Percentiles rank a stretch among this genome's conserved stretches.
Conservation (phyloP, 148 eudicot genomes). For the Polygonum aviculare region DNA sequence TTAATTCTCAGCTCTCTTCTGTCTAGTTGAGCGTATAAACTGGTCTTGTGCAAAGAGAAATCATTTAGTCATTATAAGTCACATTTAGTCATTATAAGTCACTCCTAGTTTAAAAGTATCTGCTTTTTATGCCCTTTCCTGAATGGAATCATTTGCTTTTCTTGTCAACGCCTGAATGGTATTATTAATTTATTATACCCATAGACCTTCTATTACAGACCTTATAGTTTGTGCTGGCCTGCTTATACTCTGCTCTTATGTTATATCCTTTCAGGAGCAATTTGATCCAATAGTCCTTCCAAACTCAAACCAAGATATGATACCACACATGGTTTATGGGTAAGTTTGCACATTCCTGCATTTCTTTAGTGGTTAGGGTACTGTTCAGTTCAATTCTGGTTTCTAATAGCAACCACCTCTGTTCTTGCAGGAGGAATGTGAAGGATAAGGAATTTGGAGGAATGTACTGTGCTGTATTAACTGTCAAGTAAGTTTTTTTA, state of each 20-base stretch:
- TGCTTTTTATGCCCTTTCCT: background rate
- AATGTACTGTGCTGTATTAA: constrained; percentile 70
- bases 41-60: background rate
- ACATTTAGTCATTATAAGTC: background rate
- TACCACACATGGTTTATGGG: constrained; percentile 92
- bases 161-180: background rate
- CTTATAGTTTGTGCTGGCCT: background rate
- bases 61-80: background rate
- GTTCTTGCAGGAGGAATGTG: constrained; percentile 40
- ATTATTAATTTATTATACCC: background rate
- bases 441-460: constrained; percentile 70
- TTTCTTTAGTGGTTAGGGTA: constrained; percentile 10
- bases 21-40: background rate
- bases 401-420: background rate
- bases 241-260: background rate
- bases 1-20: background rate
- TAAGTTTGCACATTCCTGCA: constrained; percentile 18
- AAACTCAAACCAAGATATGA: constrained; percentile 52
- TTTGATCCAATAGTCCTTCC: constrained; percentile 63
- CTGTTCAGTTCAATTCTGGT: background rate
- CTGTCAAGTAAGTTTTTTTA: constrained; percentile 47
- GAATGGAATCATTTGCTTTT: background rate
- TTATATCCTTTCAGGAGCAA: constrained; percentile 34
- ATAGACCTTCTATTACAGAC: background rate
- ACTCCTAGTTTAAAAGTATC: background rate